Evolutionary conservation across 2,329 filamentous ascomycete species (phyloP), one percentile per base, ranked within the genome.

Genomic region (Beauveria scarabaeidicola): DNA sequence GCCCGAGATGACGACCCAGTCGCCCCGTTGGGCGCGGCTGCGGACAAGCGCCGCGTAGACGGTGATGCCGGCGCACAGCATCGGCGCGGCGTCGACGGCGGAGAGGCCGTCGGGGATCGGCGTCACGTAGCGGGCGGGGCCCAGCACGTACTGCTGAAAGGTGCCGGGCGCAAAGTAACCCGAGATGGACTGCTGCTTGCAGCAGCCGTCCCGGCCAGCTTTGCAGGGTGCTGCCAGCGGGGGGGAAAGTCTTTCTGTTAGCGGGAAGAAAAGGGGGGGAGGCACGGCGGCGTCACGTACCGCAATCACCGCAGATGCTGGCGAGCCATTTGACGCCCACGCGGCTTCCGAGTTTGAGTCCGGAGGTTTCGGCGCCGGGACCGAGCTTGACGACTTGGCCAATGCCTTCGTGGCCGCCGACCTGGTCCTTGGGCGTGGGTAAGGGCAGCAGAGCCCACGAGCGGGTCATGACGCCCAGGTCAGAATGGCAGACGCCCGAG

Each of bases 1-100:
- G 69, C 89, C 89, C 58, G 89, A 85, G 64, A 91, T 85, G 59
- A 86, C 87, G 29, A 91, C 81, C 47, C 80, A 86, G 72, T 91
- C 83, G 7, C 88, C 89, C 0, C 86, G 81, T 41, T 79, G 75
- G 2, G 78, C 82, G 38, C 80, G 81, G 1, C 86, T 72, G 89
- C 87, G 75, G 74, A 90, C 91, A 62, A 91, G 70, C 23, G 85
- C 88, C 74, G 89, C 89, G 67, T 78, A 89, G 9, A 84, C 76
- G 0, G 85, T 89, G 40, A 88, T 77, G 10, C 87, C 86, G 21
- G 79, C 86, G 66, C 86, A 89, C 50, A 89, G 75, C 78, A 89
- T 81, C 2, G 86, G 85, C n/a, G 85, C 75, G 9, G 73, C 71
- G 27, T 70, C 64, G 17, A 69, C 72, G 8, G 68, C 66, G 41